These are phyloP conservation scores for Coniosporium apollinis DNA, from an alignment of 495 filamentous ascomycete species.

Conservation along the genomic window DNA sequence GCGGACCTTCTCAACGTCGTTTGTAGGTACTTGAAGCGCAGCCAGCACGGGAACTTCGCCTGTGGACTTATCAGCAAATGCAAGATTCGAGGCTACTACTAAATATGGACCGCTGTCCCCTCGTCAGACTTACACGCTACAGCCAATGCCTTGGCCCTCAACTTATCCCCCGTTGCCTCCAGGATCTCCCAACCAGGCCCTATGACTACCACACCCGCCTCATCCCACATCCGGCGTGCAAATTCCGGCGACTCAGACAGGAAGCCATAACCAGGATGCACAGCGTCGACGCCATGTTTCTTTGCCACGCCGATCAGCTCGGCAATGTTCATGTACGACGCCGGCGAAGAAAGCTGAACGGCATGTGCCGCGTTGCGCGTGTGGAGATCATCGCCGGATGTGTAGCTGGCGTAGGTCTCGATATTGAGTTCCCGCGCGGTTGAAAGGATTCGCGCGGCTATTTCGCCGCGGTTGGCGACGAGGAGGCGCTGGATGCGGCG, in stretches of 20 bases:
- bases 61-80: slow-evolving; percentile 4
- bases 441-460: slow-evolving; percentile 40
- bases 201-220: slow-evolving; percentile 32
- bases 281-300: slow-evolving; percentile 34
- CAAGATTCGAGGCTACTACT: too few relatives aligned
- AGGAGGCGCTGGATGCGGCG: slow-evolving; percentile 34
- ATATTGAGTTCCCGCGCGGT: slow-evolving; percentile 37
- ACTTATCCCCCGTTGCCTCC: slow-evolving; percentile 37
- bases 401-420: slow-evolving; percentile 37
- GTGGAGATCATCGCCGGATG: slow-evolving; percentile 35
- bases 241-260: slow-evolving; percentile 42
- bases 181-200: slow-evolving; percentile 38
- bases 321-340: slow-evolving; percentile 34
- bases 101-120: too few relatives aligned
- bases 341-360: slow-evolving; percentile 31
- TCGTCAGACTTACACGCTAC: too few relatives aligned
- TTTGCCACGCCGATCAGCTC: slow-evolving; percentile 29
- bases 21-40: slow-evolving; percentile 29
- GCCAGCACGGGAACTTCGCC: slow-evolving; percentile 34
- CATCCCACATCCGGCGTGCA: slow-evolving; percentile 32
- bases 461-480: slow-evolving; percentile 46
- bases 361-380: slow-evolving; percentile 29
- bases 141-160: slow-evolving; percentile 37
- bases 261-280: slow-evolving; percentile 49
- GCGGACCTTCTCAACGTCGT: slow-evolving; percentile 22